Evolutionary conservation across 345 rosid species (phyloP), one percentile per base, ranked within the genome.

Genomic region (Chamaenerion angustifolium): DNA sequence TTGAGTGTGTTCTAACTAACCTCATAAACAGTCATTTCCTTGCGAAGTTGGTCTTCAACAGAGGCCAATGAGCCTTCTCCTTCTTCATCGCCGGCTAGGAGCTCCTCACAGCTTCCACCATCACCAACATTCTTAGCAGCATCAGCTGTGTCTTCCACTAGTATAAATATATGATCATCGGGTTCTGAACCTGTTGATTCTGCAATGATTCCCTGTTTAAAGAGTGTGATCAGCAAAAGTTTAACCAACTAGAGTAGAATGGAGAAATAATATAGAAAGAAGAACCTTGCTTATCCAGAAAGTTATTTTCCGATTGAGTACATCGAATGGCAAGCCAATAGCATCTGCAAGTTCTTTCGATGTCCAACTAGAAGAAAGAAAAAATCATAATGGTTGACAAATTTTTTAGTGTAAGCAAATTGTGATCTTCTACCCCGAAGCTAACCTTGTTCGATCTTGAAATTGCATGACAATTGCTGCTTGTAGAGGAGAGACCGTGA

Each of bases 381-480:
- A 40, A 48, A 45, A 41, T 51, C 47, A 61, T 11, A 16, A 17
- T 16, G 25, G 16, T 23, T 21, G 50, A n/a, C 31, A 42, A 11
- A 48, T 31, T 21, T 11, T 44, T 43, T 46, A 2, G 16, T 6
- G 9, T 43, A 14, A 18, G 19, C 10, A 17, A 15, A 4, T 2
- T 43, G 14, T 40, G 49, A 35, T 41, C 40, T 49, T 55, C 47
- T 46, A 17, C 49, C 64, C 62, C 53, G 9, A 23, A 54, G 42
- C 42, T 54, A 67, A 81, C 96, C 89, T 83, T 66, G 70, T 75
- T 68, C 75, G 83, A 52, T 87, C 93, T 69, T 87, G 93, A 72
- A 92, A 92, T 52, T 84, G 96, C 96, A 92, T 79, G 56, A 92
- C 78, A 45, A 92, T 80, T 53, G 83, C 85, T 14, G 96, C 98